phyloP scores from a whole-genome alignment of 2,329 filamentous ascomycete genomes.

The Penicillium olsonii region DNA sequence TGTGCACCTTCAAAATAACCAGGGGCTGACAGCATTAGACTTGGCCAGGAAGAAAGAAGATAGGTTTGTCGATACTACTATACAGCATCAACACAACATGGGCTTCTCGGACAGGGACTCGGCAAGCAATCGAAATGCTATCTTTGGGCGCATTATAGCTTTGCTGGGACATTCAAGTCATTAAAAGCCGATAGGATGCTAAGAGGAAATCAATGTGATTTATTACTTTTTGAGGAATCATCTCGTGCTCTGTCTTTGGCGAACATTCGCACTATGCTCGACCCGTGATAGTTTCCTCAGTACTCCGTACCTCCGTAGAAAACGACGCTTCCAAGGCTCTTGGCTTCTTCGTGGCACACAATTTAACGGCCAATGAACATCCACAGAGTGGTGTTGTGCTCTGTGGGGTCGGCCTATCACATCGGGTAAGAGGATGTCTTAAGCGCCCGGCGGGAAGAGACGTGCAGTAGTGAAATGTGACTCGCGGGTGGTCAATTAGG shows the following conservation, averaged over 20 bases:
- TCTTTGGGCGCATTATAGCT: too few species aligned
- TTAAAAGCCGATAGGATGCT: too few species aligned
- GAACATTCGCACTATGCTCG: too few species aligned
- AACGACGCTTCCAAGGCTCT: too few species aligned
- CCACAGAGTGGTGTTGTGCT: background rate
- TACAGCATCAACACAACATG: background rate
- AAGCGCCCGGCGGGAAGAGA: conserved; percentile 3
- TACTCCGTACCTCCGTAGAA: too few species aligned
- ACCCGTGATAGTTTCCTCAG: too few species aligned
- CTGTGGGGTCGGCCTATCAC: background rate
- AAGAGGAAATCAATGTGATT: too few species aligned
- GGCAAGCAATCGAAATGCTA: background rate
- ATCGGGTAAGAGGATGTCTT: background rate
- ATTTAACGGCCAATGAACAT: background rate
- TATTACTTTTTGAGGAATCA: too few species aligned
- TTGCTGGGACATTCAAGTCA: too few species aligned
- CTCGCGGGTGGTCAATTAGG: background rate
- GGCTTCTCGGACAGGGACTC: background rate
- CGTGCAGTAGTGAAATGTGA: background rate
- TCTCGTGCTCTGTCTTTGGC: too few species aligned
- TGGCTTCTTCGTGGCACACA: background rate
- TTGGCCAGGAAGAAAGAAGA: background rate
- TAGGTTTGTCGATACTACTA: too few species aligned
- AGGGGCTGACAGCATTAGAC: background rate
- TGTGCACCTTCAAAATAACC: background rate